phyloP scores from a whole-genome alignment of 1,284 basidiomycete species.

The Ustilago trichophora region DNA sequence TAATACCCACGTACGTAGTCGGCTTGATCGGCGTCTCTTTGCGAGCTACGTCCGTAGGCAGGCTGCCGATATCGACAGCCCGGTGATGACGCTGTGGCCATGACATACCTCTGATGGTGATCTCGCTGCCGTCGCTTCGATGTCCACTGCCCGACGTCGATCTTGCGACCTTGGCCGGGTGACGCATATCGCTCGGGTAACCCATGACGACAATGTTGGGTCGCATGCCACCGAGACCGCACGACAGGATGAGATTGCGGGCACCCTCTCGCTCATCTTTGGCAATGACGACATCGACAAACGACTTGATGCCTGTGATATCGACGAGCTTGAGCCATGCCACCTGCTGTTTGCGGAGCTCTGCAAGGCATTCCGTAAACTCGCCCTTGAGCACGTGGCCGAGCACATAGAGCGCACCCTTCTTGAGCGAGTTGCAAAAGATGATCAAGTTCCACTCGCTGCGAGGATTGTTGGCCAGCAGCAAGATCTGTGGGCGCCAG shows the following conservation, averaged over 20 bases:
- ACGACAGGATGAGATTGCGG: slow-evolving; percentile 60
- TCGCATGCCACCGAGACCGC: slow-evolving; percentile 65
- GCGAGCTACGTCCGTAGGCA: slow-evolving; percentile 60
- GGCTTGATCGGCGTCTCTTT: slow-evolving; percentile 59
- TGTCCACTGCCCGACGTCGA: slow-evolving; percentile 16
- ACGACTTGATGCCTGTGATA: slow-evolving; percentile 62
- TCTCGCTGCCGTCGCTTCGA: slow-evolving; percentile 53
- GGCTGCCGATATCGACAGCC: slow-evolving; percentile 39
- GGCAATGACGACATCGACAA: slow-evolving; percentile 65
- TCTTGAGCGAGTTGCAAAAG: slow-evolving; percentile 66
- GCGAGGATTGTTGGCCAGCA: slow-evolving; percentile 64
- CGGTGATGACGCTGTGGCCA: slow-evolving; percentile 39
- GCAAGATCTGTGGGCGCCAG: slow-evolving; percentile 65
- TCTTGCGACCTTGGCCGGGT: slow-evolving; percentile 40
- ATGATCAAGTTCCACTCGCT: slow-evolving; percentile 66
- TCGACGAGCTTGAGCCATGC: slow-evolving; percentile 67
- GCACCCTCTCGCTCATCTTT: slow-evolving; percentile 64
- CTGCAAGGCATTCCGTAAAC: slow-evolving; percentile 61
- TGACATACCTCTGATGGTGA: slow-evolving; percentile 52
- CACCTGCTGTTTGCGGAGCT: slow-evolving; percentile 62
- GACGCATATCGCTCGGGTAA: slow-evolving; percentile 60
- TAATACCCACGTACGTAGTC: slow-evolving; percentile 63
- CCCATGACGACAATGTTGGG: slow-evolving; percentile 66
- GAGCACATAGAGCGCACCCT: slow-evolving; percentile 64
- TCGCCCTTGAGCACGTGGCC: slow-evolving; percentile 66